A percentile compares a stretch with the other conserved stretches of the same genome.
Conservation (phyloP, 257 asterid genomes). For the Echium plantagineum region DNA sequence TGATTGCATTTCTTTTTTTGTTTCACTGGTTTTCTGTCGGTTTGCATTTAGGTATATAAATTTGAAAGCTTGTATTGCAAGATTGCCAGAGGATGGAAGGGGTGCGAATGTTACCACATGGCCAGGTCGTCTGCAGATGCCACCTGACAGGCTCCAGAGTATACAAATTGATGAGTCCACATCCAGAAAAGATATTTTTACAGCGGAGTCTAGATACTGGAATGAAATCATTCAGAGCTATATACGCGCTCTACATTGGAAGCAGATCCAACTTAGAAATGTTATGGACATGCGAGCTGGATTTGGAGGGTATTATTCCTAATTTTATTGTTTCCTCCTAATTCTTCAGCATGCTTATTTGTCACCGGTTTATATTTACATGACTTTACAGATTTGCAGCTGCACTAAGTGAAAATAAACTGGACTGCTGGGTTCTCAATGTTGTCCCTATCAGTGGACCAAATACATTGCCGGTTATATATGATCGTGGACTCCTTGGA, state of each 20-base stretch:
- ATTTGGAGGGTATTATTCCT: conserved; percentile 67
- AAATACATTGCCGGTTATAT: conserved; percentile 84
- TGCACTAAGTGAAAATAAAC: conserved; percentile 53
- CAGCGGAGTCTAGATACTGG: conserved; percentile 79
- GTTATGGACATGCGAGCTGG: conserved; percentile 98
- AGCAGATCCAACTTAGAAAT: conserved; percentile 52
- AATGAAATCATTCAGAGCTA: conserved; percentile 56
- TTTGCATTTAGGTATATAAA: conserved; percentile 53
- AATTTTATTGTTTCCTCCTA: conserved; percentile 6
- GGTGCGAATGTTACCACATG: conserved; percentile 69
- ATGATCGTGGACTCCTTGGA: conserved; percentile 91
- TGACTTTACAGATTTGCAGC: conserved; percentile 74
- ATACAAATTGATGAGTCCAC: conserved; percentile 65
- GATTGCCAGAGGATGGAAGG: conserved; percentile 71
- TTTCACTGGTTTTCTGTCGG: background rate
- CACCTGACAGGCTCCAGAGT: conserved; percentile 92
- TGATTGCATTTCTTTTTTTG: too few relatives aligned
- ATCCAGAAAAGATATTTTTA: conserved; percentile 72
- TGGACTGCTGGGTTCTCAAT: conserved; percentile 88
- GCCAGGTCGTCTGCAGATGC: conserved; percentile 79
- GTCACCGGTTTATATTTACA: background rate
- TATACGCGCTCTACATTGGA: conserved; percentile 57
- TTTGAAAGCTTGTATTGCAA: conserved; percentile 71
- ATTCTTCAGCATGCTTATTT: background rate
- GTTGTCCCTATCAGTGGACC: conserved; percentile 91